Evolutionary conservation across 441 rosid species (phyloP).

Genomic region (Biscutella laevigata): DNA sequence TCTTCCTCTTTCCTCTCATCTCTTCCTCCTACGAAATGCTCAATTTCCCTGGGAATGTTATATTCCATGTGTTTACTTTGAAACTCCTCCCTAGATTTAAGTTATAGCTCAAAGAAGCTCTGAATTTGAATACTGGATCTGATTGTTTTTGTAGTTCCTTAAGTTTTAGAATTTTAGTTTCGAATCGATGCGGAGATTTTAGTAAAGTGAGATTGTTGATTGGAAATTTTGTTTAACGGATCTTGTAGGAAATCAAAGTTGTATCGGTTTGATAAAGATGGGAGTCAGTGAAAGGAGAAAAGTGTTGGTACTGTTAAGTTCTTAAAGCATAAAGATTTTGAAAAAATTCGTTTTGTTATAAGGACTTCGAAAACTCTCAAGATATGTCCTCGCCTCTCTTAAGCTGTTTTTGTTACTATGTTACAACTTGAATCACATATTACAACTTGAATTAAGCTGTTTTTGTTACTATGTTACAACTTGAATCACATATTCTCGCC

Average conservation of each 20-base stretch:
- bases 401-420: too few species aligned
- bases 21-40: too few species aligned
- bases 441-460: too few species aligned
- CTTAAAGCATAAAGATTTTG: conserved; percentile 55
- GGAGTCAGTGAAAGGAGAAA: conserved; percentile 87
- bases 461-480: too few species aligned
- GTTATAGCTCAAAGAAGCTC: too few species aligned
- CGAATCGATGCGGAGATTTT: not conserved
- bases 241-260: conserved; percentile 68
- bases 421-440: too few species aligned
- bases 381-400: conserved; percentile 96
- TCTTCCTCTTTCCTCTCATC: too few species aligned
- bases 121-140: conserved; percentile 26
- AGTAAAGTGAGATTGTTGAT: not conserved
- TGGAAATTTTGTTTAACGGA: not conserved
- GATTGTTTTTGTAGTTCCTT: conserved; percentile 6
- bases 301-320: conserved; percentile 77
- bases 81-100: too few species aligned
- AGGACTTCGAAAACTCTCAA: conserved; percentile 81
- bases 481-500: too few species aligned
- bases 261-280: conserved; percentile 72
- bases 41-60: too few species aligned
- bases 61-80: too few species aligned
- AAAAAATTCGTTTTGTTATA: conserved; percentile 74
- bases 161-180: conserved; percentile 18